Evolutionary conservation across 1,139 yeast species (phyloP), one percentile per base, ranked within the genome.

Genomic region (Yamadazyma epiphylla): DNA sequence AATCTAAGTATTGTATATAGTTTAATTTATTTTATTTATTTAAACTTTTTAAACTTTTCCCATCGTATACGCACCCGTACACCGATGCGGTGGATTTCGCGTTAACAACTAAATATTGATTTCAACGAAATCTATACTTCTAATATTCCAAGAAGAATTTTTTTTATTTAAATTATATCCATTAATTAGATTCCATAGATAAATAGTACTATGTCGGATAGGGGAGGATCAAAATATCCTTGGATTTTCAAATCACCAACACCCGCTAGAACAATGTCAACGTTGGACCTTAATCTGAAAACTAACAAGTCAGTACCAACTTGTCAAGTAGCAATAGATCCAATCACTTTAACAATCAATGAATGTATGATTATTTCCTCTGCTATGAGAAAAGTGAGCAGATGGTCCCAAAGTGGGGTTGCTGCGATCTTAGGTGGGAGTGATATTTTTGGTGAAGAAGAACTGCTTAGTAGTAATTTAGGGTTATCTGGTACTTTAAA

Each of bases 361-460:
- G 97, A 91, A 60, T 87, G 96, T 54, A 82, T 87, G 53, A 70
- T 81, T 32, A 75, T 91, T 36, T 80, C 94, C 13, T 81, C 95
- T 11, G 91, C 94, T 19, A 88, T 91, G 96, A 71, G 98, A 31
- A 89, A 89, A 53, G 75, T 80, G 51, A 72, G 84, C 30, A 76
- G 94, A 42, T 82, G 86, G 78, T 70, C 83, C 9, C 87, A 81
- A 43, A 77, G 89, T 23, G 95, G 96, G 3, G 94, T 88, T 28
- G 94, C 96, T 5, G 88, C 95, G 5, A 77, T 89, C 26, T 64
- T 89, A 25, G 85, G 94, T 3, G 81, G 78, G 14, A 67, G 62
- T 36, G 77, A 60, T 40, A 55, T 58, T 14, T 65, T 63, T 44
- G 65, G 58, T 19, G 62, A 55, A 31, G 74, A 66, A 28, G 63